A percentile compares a stretch with the other conserved stretches of the same genome.
phyloP scores from a whole-genome alignment of 225 moss, liverwort and hornwort genomes.

The Antitrichia curtipendula region DNA sequence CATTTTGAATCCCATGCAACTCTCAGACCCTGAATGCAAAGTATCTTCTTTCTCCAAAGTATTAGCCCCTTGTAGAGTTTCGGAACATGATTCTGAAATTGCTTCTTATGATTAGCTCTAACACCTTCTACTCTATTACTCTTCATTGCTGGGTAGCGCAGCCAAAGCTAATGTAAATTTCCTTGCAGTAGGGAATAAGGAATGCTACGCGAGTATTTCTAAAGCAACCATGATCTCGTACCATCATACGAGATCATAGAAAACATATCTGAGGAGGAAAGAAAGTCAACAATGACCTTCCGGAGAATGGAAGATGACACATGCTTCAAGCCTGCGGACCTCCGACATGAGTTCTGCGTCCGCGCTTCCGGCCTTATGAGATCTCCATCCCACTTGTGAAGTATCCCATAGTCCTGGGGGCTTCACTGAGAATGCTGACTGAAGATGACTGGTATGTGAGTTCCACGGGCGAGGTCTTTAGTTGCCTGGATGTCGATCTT shows the following conservation, averaged over 20 bases:
- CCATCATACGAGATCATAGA: neutral
- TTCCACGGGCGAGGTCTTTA: conserved; percentile 9
- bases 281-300: neutral
- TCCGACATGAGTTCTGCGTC: neutral
- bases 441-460: conserved; percentile 22
- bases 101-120: neutral
- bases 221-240: neutral
- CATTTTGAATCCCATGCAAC: neutral
- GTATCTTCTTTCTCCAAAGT: no score
- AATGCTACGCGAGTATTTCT: neutral
- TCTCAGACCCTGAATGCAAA: neutral
- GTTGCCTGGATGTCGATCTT: neutral
- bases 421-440: neutral
- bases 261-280: neutral
- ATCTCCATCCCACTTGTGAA: neutral
- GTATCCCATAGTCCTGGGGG: neutral
- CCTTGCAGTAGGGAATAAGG: neutral
- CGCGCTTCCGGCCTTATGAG: neutral
- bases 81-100: neutral
- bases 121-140: neutral
- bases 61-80: neutral
- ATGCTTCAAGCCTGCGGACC: neutral
- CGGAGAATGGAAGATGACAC: neutral
- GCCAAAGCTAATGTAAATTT: neutral
- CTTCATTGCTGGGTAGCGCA: neutral